Evolutionary conservation across 139 green algal species (phyloP).

Genomic region (Volvox africanus): DNA sequence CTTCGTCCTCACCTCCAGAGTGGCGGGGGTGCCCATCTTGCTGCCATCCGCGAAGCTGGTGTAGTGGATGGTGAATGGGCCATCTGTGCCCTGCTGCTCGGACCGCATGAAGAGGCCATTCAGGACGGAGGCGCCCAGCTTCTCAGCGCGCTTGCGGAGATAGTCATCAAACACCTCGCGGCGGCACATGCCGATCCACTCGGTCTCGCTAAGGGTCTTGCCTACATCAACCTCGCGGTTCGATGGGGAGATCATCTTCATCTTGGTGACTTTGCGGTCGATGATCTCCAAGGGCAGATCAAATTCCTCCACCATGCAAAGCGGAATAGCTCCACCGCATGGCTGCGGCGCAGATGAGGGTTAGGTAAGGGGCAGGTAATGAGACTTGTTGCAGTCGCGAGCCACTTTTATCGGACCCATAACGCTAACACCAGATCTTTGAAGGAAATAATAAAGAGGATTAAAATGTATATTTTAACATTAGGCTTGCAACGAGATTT

Average conservation of each 20-base stretch:
- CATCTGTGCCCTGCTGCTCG: slow-evolving; percentile 76
- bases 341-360: slow-evolving; percentile 72
- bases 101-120: slow-evolving; percentile 97
- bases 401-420: slow-evolving; percentile 10
- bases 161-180: slow-evolving; percentile 97
- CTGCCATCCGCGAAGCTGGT: slow-evolving; percentile 89
- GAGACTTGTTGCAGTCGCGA: slow-evolving; percentile 1
- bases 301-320: slow-evolving; percentile 99
- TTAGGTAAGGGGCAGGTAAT: not conserved
- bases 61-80: slow-evolving; percentile 94
- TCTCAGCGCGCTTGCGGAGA: slow-evolving; percentile 92
- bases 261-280: slow-evolving; percentile 98
- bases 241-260: slow-evolving; percentile 99
- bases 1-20: slow-evolving; percentile 72
- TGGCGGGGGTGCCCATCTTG: slow-evolving; percentile 90
- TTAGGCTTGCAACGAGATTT: not conserved
- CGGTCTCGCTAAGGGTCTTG: slow-evolving; percentile 96
- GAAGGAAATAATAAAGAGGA: not conserved
- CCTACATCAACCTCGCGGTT: slow-evolving; percentile 97
- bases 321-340: slow-evolving; percentile 95
- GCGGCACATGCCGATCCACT: slow-evolving; percentile 99
- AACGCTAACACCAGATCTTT: slow-evolving; percentile 22
- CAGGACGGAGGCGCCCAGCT: slow-evolving; percentile 90
- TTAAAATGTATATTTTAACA: not conserved
- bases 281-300: slow-evolving; percentile 96